Evolutionary conservation across 2,329 filamentous ascomycete species (phyloP), one percentile per base, ranked within the genome.

Genomic region (Juglanconis oblonga): DNA sequence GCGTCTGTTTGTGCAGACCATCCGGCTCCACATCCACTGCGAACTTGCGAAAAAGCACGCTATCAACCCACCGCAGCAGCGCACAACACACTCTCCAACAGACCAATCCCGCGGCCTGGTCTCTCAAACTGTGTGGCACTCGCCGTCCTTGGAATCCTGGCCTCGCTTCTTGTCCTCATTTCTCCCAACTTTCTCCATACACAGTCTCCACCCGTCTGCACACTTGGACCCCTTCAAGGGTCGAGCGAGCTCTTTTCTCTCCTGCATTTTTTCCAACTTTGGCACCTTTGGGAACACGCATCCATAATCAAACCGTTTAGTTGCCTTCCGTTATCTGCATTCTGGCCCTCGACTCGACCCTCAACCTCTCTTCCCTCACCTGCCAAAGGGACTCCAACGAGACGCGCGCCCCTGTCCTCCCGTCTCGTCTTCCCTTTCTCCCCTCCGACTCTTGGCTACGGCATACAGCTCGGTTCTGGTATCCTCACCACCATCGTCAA

Each of bases 91-190:
- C 24, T 24, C 52, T 33, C 38, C 47, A 51, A 33, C 38, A 45
- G n/a, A 17, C 17, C 44, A 42, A 44, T 40, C 52, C 47, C 42
- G 57, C 31, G 24, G 31, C 36, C 57, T 33, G 35, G 52, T 59
- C 52, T 51, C 51, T 49, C n/a, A 50, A 36, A 59, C 57, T 59
- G 57, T 59, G 57, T 59, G 57, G 57, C 52, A 55, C 57, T 50
- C 36, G 33, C 47, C 24, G 52, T 59, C 61, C 55, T 57, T 61
- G 61, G 61, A 63, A 59, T 44, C 58, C 52, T 58, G 58, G 58
- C 57, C 62, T 65, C 66, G 66, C 64, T 65, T 61, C 66, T 64
- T 63, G 66, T 66, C 64, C 58, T 58, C 61, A 62, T 64, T 60
- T 63, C 59, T 60, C 61, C 67, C 62, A 60, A 55, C 50, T 42